phyloP scores from a whole-genome alignment of 768 basidiomycete genomes.

The Neoboletus subvelutipes region DNA sequence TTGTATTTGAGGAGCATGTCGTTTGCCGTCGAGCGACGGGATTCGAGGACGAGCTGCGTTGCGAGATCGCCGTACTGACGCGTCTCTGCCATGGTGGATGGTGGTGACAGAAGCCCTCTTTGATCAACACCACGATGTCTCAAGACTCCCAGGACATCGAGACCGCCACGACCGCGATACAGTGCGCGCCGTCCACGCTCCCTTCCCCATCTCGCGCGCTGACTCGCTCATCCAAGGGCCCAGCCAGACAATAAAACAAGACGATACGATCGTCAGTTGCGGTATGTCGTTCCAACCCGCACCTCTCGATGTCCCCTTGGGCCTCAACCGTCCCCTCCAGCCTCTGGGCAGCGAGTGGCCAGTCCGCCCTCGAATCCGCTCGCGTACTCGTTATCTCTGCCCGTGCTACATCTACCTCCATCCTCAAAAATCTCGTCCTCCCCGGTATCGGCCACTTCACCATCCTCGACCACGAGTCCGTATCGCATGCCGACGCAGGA shows the following conservation, averaged over 20 bases:
- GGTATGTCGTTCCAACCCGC: conserved; percentile 45
- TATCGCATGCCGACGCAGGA: conserved; percentile 76
- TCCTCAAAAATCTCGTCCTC: conserved; percentile 94
- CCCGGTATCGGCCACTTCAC: conserved; percentile 97
- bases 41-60: conserved; percentile 83
- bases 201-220: neutral
- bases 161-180: conserved; percentile 40
- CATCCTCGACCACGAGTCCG: conserved; percentile 66
- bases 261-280: conserved; percentile 92
- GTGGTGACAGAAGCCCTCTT: conserved; percentile 1
- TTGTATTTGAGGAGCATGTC: conserved; percentile 91
- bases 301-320: no score
- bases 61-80: conserved; percentile 83
- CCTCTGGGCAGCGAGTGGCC: conserved; percentile 92
- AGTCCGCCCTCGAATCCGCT: conserved; percentile 82
- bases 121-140: conserved; percentile 26
- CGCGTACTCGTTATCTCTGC: conserved; percentile 79
- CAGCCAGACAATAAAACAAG: conserved; percentile 86
- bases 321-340: conserved; percentile 37
- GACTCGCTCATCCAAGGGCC: conserved; percentile 36
- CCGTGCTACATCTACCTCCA: conserved; percentile 81
- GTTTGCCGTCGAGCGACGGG: conserved; percentile 79
- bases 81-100: conserved; percentile 41
- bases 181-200: conserved; percentile 29
- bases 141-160: conserved; percentile 49